Percentiles rank a stretch among this genome's conserved stretches.
Evolutionary conservation across 495 filamentous ascomycete genomes (phyloP).

Genomic region (Aspergillus wentii): DNA sequence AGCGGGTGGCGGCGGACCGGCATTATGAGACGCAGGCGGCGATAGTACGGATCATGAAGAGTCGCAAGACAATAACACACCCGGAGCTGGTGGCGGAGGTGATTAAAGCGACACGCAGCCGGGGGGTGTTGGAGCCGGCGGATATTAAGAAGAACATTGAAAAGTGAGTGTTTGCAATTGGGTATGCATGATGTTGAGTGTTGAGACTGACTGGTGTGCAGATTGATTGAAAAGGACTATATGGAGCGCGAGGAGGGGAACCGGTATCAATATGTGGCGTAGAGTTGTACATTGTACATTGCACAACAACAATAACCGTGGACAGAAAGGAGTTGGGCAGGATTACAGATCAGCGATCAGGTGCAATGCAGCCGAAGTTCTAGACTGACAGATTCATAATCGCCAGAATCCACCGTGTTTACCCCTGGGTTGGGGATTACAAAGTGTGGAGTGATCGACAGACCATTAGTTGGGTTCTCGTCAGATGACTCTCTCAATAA

Average conservation of each 20-base stretch:
- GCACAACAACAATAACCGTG: no score
- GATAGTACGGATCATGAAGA: constrained; percentile 97
- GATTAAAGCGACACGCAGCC: constrained; percentile 78
- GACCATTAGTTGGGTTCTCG: no score
- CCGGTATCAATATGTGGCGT: constrained; percentile 80
- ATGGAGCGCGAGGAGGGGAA: constrained; percentile 79
- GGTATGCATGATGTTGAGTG: not conserved
- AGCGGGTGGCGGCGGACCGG: constrained; percentile 80
- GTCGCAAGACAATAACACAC: constrained; percentile 79
- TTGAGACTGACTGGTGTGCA: constrained; percentile 23
- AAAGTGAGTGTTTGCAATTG: constrained; percentile 52
- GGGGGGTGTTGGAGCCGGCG: constrained; percentile 74
- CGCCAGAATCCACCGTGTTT: no score
- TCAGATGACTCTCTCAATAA: no score
- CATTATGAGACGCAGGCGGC: constrained; percentile 97
- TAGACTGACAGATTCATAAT: no score
- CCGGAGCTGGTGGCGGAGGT: constrained; percentile 77
- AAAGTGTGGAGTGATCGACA: no score
- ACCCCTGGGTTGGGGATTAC: no score
- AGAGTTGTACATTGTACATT: constrained; percentile 13
- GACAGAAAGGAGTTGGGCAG: no score
- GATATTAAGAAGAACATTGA: constrained; percentile 98
- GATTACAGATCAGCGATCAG: no score
- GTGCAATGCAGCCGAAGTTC: no score
- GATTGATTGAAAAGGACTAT: constrained; percentile 94